phyloP scores from a whole-genome alignment of 805 yeast species.

The Debaryomyces maramus region DNA sequence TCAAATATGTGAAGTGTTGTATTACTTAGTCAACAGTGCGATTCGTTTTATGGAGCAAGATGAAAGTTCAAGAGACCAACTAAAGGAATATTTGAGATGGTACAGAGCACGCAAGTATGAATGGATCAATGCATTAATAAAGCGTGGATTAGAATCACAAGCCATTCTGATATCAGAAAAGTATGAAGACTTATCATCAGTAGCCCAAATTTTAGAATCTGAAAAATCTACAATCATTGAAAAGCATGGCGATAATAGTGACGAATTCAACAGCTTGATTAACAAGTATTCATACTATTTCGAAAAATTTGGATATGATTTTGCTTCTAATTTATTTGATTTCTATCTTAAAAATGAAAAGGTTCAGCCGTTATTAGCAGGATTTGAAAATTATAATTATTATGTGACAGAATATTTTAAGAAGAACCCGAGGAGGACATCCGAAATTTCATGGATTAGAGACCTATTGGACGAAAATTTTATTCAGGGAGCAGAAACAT shows the following conservation, averaged over 20 bases:
- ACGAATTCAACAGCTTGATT: slow-evolving; percentile 15
- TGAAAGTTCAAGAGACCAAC: slow-evolving; percentile 23
- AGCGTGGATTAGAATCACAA: slow-evolving; percentile 48
- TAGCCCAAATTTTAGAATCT: slow-evolving; percentile 51
- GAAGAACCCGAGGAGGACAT: slow-evolving; percentile 40
- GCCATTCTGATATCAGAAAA: slow-evolving; percentile 65
- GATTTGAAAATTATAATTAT: slow-evolving; percentile 52
- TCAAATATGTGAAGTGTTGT: slow-evolving; percentile 30
- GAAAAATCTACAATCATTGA: slow-evolving; percentile 24
- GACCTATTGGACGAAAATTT: slow-evolving; percentile 55
- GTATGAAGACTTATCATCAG: slow-evolving; percentile 62
- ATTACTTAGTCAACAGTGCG: slow-evolving; percentile 36
- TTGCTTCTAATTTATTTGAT: slow-evolving; percentile 64
- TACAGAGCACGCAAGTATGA: slow-evolving; percentile 26
- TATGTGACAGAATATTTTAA: slow-evolving; percentile 54
- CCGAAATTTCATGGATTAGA: slow-evolving; percentile 71
- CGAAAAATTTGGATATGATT: slow-evolving; percentile 61
- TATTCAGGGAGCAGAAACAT: slow-evolving; percentile 47
- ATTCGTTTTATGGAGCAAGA: slow-evolving; percentile 31
- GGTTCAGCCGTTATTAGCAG: slow-evolving; percentile 52
- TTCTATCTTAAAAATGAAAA: slow-evolving; percentile 56
- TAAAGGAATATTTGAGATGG: slow-evolving; percentile 33
- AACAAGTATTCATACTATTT: slow-evolving; percentile 51
- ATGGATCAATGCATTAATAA: slow-evolving; percentile 64
- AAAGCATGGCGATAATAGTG: slow-evolving; percentile 15